Conservation (phyloP, 768 basidiomycete species). For the Phanerodontia chrysosporium region DNA sequence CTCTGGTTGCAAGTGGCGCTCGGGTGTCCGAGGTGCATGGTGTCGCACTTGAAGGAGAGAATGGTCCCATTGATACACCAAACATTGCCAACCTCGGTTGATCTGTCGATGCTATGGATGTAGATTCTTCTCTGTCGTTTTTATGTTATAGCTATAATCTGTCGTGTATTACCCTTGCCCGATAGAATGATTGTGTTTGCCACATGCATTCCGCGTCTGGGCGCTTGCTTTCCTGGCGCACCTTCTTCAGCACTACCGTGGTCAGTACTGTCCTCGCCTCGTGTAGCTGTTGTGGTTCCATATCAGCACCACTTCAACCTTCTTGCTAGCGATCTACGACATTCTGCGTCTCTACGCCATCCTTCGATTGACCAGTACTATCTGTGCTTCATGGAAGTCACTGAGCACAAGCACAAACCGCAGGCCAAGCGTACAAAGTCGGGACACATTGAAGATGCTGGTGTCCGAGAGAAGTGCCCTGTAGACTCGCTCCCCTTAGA, state of each 20-base stretch:
- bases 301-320: too few species aligned
- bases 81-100: conserved; percentile 9
- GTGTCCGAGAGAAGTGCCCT: background rate
- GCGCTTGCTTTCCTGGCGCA: too few species aligned
- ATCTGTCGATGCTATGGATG: background rate
- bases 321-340: background rate
- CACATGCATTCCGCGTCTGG: too few species aligned
- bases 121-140: background rate
- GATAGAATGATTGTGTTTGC: background rate
- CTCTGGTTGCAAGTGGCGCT: conserved; percentile 52
- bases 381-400: too few species aligned
- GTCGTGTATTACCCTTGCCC: background rate
- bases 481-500: conserved; percentile 48
- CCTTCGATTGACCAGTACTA: background rate
- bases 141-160: conserved; percentile 2
- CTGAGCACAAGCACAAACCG: too few species aligned
- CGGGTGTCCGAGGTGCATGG: conserved; percentile 49
- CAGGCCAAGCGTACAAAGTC: background rate
- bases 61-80: conserved; percentile 41
- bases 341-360: background rate
- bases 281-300: too few species aligned
- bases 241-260: too few species aligned
- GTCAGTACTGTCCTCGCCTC: too few species aligned
- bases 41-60: conserved; percentile 44
- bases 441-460: background rate